Base-by-base conservation (phyloP, 2,329 filamentous ascomycete species). In the Sordariomycetes sp. region DNA sequence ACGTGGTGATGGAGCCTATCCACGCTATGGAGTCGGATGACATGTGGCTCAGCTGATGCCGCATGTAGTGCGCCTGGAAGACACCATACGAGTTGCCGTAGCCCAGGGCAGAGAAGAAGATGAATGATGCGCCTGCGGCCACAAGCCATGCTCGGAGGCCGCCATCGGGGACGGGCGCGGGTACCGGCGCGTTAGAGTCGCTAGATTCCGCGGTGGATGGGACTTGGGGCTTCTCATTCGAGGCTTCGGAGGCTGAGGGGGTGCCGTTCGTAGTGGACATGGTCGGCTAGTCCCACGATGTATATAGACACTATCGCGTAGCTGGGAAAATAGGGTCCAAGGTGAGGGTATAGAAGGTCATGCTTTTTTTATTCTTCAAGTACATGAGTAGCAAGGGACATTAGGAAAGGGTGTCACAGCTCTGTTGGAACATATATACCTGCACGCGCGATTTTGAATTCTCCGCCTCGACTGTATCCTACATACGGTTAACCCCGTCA, bases 11-110 rank as follows among this genome's bases (percentile, higher is more conserved):
- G n/a, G 53, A 54, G 15, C 32, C 34, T 34, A 45, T 54, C 53
- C 53, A 54, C n/a, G 53, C 65, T 24, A 76, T 63, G 3, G 67
- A 61, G 51, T 70, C 67, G 0, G 67, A 59, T 1, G 68, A 63
- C 1, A 66, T 54, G 24, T 63, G 60, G 1, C 13, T 48, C 1
- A 76, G 67, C 52, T 69, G 65, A 25, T 74, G 67, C 0, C 62
- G 58, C 55, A 70, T 61, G 63, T 76, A 77, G 62, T 73, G 76
- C 1, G 71, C 68, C 57, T 72, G 69, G 55, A 77, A 74, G 5
- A 72, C 65, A 17, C 76, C 75, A 50, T 74, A 76, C 0, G 72
- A 72, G 62, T 76, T 76, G 54, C 67, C 60, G 59, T 72, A 73
- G 15, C 73, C 74, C 0, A 76, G 62, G 15, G 63, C 66, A 2